Base-by-base conservation (phyloP, 2,329 filamentous ascomycete species). In the Fusarium duplospermum region DNA sequence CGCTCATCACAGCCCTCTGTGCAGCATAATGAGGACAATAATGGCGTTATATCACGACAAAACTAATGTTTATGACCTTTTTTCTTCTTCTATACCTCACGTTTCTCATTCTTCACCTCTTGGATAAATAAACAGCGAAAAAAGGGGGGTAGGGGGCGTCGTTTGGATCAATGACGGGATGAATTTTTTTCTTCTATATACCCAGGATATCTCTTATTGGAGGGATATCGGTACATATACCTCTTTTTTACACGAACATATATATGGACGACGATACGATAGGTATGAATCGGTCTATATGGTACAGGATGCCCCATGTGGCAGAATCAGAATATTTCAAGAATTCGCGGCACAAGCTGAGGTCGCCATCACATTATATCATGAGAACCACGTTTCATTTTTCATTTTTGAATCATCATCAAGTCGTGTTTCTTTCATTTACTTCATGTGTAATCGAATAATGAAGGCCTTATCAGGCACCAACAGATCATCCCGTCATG, bases 1-100 rank as follows among this genome's bases (percentile, higher is more conserved):
- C 79, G 78, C 31, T 80, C 79, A 22, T 82, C 80, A 9, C 80
- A 80, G 27, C 78, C 77, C 18, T 76, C 78, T n/a, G 71, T 80
- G 36, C 80, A 81, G 36, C 75, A 82, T 57, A 76, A 66, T 52
- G 80, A 81, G 63, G 78, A 77, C 42, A 77, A 67, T 36, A 54
- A 70, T 35, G 64, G 67, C 8, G 68, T 65, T 54, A n/a, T 29
- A 18, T 60, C 68, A 59, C 62, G 63, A 27, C 52, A 62, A 64
- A 72, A 58, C 61, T 79, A 71, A 77, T 71, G 70, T 64, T 68
- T 64, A 71, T 70, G 45, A 45, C 52, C 57, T 66, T 67, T 69
- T 65, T 29, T 64, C 63, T 50, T 74, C 38, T 59, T 64, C 33
- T 68, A 67, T 61, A 63, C 45, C 63, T 68, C 56, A 70, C 65